Base-by-base conservation (phyloP, 257 asterid genomes). In the Lithospermum erythrorhizon region DNA sequence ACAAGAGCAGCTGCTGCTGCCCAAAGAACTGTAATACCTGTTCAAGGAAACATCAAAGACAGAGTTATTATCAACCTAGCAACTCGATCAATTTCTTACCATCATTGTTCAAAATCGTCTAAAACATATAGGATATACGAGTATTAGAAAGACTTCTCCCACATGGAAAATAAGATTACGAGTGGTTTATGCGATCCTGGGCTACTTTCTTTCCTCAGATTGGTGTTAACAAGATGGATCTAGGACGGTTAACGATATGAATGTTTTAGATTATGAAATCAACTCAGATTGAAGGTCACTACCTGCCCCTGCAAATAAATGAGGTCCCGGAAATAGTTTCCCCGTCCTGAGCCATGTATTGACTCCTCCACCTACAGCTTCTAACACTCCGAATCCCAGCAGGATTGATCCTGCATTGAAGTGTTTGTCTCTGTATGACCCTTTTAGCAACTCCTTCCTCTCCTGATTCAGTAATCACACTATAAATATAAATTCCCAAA, bases 321-420 rank as follows among this genome's bases (percentile, higher is more conserved):
- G 98, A 73, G 98, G 98, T 57, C 97, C 97, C 8, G 98, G 98
- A 67, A 91, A 88, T 29, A 91, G 86, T 83, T 88, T 88, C 65
- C 95, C 97, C 0, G 95, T 82, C 74, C 98, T 79, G 32, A 82
- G 8, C 81, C 82, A 91, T 17, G 97, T 91, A 77, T 91, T 91
- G 72, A 91, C 8, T 55, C 94, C 90, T 74, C 97, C 98, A 48
- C 57, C 81, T 6, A 91, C 53, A 5, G 97, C 0, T 72, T 88
- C 97, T 35, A 77, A 52, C 58, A 88, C 95, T 32, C 96, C 98
- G 55, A 88, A 91, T 27, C 82, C 95, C 5, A 91, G 90, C 78
- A 91, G 63, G 68, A 91, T 62, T 45, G 98, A 88, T 52, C 98
- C 97, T 30, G 95, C 95, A 68, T 86, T 86, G 78, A 75, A 86